Evolutionary conservation across 495 filamentous ascomycete genomes (phyloP), one percentile per base, ranked within the genome.

Genomic region (Hypoxylon crocopeplum): DNA sequence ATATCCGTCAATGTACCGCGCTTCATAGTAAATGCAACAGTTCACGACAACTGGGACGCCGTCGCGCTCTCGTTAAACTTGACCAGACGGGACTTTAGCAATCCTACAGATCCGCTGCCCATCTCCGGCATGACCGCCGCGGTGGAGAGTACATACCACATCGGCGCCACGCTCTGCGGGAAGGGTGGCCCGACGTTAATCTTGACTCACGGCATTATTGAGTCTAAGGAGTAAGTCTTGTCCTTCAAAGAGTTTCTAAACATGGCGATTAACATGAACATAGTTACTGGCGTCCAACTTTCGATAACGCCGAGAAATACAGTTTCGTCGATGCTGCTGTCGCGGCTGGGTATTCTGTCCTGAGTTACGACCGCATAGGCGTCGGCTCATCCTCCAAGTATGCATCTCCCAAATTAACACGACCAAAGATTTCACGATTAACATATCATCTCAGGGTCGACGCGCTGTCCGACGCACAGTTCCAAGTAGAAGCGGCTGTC

Each of bases 281-380:
- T 50, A 67, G 64, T 3, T 67, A 67, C 15, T 67, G 59, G 54
- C 39, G 37, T 1, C 64, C 64, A 8, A 64, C 37, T 3, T 59
- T 67, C 24, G 21, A 38, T 7, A 29, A 32, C 5, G 36, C 79
- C 47, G 80, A 77, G 57, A 76, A 80, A 19, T 83, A 83, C 59
- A 80, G 76, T 66, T 86, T 85, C 62, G 71, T 83, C 15, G 73
- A 83, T 47, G 75, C 75, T 15, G 84, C 81, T 1, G 70, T 84
- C 30, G 74, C 77, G 7, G 50, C 70, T 27, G 80, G 79, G 2
- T 86, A 79, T 57, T 79, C 75, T 4, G 82, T 80, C 5, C 74
- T 86, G 34, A 73, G 71, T 11, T 83, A 79, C 27, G 83, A 88
- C 61, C 79, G 85, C 27, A 73, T 86, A 5, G 85, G 84, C 3